These are phyloP conservation scores for Cystobasidiaceae sp. DNA, from an alignment of 1,284 basidiomycete genomes.

Conservation along the genomic window DNA sequence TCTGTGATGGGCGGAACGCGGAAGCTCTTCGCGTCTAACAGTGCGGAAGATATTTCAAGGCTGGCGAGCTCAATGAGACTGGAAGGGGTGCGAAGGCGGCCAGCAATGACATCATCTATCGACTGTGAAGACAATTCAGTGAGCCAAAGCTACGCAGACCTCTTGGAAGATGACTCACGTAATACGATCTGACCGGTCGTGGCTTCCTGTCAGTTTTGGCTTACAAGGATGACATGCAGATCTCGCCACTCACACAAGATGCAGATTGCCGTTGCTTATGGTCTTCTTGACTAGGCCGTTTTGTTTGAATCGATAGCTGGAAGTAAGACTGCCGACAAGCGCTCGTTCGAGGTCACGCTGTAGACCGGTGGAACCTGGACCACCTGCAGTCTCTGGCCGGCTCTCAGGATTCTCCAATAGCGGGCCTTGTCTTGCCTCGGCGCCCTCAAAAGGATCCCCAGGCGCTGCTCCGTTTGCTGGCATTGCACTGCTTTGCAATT, in stretches of 20 bases:
- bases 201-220: not conserved
- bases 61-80: slow-evolving; percentile 80
- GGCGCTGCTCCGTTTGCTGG: not conserved
- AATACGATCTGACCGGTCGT: slow-evolving; percentile 4
- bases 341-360: slow-evolving; percentile 59
- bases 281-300: slow-evolving; percentile 90
- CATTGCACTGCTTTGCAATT: not conserved
- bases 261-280: slow-evolving; percentile 34
- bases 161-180: not conserved
- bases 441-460: slow-evolving; percentile 7
- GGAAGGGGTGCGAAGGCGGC: slow-evolving; percentile 79
- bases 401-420: not conserved
- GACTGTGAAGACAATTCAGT: slow-evolving; percentile 48
- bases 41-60: slow-evolving; percentile 59
- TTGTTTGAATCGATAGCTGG: slow-evolving; percentile 81
- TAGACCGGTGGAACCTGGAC: slow-evolving; percentile 19
- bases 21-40: slow-evolving; percentile 36
- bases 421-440: not conserved
- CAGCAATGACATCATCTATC: slow-evolving; percentile 81
- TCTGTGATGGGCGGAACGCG: slow-evolving; percentile 40
- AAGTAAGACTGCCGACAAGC: slow-evolving; percentile 80
- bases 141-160: too few species aligned
- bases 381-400: not conserved
- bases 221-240: not conserved
- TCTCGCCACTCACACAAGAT: slow-evolving; percentile 50